Percentiles rank a stretch among this genome's conserved stretches.
These are phyloP conservation scores for Trichosporon coremiiforme DNA, from an alignment of 1,284 basidiomycete species.

Conservation along the genomic window DNA sequence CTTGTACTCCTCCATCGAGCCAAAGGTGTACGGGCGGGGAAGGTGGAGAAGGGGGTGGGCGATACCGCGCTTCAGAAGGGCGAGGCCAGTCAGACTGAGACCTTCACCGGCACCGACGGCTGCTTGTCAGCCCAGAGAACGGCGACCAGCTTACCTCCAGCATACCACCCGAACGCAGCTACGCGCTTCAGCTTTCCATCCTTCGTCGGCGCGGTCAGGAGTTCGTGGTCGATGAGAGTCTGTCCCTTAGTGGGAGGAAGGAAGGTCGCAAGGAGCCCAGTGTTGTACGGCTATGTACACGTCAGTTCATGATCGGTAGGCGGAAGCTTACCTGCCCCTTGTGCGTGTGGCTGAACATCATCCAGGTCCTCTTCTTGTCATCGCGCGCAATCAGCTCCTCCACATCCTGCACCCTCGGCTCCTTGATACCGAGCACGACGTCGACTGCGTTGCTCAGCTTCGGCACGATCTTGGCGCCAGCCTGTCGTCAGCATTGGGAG, in stretches of 20 bases:
- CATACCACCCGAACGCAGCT: constrained; percentile 85
- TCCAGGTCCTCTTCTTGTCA: constrained; percentile 44
- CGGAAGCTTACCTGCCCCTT: constrained; percentile 60
- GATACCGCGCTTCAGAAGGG: constrained; percentile 73
- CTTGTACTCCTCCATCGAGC: constrained; percentile 65
- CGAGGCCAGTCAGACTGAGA: constrained; percentile 73
- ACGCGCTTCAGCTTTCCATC: constrained; percentile 66
- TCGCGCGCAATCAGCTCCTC: constrained; percentile 33
- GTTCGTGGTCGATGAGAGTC: constrained; percentile 79
- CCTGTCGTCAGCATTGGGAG: constrained; percentile 59
- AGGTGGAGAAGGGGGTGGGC: constrained; percentile 82
- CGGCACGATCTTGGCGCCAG: constrained; percentile 68
- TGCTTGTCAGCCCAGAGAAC: not conserved
- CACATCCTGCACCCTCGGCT: constrained; percentile 70
- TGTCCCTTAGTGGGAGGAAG: constrained; percentile 57
- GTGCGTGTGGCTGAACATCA: constrained; percentile 89
- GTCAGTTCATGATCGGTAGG: constrained; percentile 5
- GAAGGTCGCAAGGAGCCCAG: constrained; percentile 71
- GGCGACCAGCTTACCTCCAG: constrained; percentile 65
- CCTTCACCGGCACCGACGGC: constrained; percentile 71
- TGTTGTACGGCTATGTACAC: constrained; percentile 74
- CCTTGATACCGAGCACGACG: constrained; percentile 83
- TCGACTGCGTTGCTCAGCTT: constrained; percentile 66
- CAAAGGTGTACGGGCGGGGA: constrained; percentile 74
- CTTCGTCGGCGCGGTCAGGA: constrained; percentile 62